Evolutionary conservation across 1,139 yeast genomes (phyloP).

Genomic region (Waltiozyma sp.): DNA sequence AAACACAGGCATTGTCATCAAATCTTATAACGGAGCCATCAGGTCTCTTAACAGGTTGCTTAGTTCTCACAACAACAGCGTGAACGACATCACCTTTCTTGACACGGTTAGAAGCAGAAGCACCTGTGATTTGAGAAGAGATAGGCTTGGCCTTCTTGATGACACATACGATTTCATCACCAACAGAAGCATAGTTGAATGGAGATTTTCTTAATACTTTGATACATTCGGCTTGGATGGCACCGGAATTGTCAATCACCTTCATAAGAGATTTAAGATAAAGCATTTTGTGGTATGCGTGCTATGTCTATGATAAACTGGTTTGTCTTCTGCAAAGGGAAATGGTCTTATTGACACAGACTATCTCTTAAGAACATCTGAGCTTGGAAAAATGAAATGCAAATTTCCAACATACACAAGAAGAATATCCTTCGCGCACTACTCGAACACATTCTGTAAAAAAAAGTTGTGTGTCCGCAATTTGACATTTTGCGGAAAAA

Average conservation of each 20-base stretch:
- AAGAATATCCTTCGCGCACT: too few species aligned
- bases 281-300: slow-evolving; percentile 38
- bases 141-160: slow-evolving; percentile 84
- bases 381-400: too few species aligned
- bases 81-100: slow-evolving; percentile 94
- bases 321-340: too few species aligned
- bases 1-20: slow-evolving; percentile 95
- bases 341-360: too few species aligned
- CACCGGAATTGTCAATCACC: slow-evolving; percentile 93
- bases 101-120: slow-evolving; percentile 67
- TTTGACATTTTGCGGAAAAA: too few species aligned
- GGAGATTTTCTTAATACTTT: slow-evolving; percentile 89
- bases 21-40: slow-evolving; percentile 85
- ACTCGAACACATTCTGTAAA: too few species aligned
- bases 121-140: slow-evolving; percentile 50
- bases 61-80: slow-evolving; percentile 91
- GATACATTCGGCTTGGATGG: slow-evolving; percentile 90
- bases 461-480: too few species aligned
- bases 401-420: too few species aligned
- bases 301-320: too few species aligned
- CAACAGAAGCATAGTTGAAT: slow-evolving; percentile 69
- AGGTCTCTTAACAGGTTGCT: slow-evolving; percentile 70
- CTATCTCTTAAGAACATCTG: too few species aligned
- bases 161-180: slow-evolving; percentile 90
- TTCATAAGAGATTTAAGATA: slow-evolving; percentile 80